Evolutionary conservation across 2,329 filamentous ascomycete genomes (phyloP).

Genomic region (Didymella glomerata): DNA sequence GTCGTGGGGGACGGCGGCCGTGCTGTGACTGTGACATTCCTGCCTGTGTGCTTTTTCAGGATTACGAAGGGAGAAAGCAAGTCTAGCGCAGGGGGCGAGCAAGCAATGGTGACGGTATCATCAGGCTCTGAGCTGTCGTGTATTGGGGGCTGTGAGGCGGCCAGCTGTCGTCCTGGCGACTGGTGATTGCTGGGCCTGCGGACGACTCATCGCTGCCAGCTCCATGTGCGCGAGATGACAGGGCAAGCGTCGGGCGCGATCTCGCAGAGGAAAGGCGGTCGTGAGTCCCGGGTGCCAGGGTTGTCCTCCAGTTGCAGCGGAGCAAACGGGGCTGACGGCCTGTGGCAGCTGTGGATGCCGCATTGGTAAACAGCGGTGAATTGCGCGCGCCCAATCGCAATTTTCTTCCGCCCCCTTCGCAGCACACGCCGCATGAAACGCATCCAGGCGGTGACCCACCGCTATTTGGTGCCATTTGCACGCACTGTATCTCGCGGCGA

Average conservation of each 20-base stretch:
- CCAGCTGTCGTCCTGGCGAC: constrained; percentile 28
- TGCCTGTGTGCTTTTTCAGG: constrained; percentile 20
- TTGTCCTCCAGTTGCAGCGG: constrained; percentile 28
- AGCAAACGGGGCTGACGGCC: constrained; percentile 33
- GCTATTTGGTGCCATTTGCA: constrained; percentile 40
- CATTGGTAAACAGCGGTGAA: constrained; percentile 39
- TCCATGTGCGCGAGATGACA: constrained; percentile 29
- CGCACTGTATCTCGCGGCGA: constrained; percentile 24
- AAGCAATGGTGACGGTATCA: neutral
- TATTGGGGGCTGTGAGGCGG: constrained; percentile 14
- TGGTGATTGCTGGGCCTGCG: constrained; percentile 29
- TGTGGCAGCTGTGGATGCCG: constrained; percentile 34
- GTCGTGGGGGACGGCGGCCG: constrained; percentile 14
- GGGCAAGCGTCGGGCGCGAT: constrained; percentile 28
- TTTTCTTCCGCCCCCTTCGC: constrained; percentile 27
- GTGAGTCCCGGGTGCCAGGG: constrained; percentile 38
- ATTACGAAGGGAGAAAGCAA: constrained; percentile 17
- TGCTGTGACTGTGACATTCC: constrained; percentile 16
- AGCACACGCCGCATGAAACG: constrained; percentile 43
- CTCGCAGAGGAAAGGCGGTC: constrained; percentile 38
- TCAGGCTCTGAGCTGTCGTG: constrained; percentile 9
- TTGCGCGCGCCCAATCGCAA: constrained; percentile 34
- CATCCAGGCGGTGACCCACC: constrained; percentile 40
- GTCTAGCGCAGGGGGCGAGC: constrained; percentile 12
- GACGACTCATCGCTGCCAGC: constrained; percentile 41